phyloP scores from a whole-genome alignment of 176 grass and related monocot genomes.

The Zoysia pacifica region DNA sequence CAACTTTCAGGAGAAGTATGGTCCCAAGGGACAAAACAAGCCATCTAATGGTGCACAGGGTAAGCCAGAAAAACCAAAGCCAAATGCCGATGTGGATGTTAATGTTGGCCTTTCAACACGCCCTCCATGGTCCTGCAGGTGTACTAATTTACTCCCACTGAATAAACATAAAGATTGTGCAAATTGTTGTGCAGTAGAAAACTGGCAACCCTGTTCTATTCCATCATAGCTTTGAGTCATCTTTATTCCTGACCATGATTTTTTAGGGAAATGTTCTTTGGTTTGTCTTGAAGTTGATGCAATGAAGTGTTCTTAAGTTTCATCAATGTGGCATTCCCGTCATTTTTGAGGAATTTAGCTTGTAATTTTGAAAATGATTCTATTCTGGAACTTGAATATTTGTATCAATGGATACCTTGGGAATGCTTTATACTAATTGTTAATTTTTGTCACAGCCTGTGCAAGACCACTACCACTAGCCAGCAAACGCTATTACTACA shows the following conservation, averaged over 20 bases:
- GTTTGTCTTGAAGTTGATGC: conserved; percentile 1
- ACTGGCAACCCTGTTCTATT: not conserved
- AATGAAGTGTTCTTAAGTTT: not conserved
- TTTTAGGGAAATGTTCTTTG: not conserved
- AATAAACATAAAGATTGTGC: conserved; percentile 16
- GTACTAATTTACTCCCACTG: conserved; percentile 22
- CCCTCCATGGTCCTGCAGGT: conserved; percentile 96
- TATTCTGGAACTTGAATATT: not conserved
- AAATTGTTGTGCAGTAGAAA: not conserved
- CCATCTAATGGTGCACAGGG: conserved; percentile 40
- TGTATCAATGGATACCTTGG: not conserved
- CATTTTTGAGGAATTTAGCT: not conserved
- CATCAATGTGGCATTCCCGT: not conserved
- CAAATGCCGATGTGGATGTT: conserved; percentile 87
- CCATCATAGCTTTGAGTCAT: conserved; percentile 4
- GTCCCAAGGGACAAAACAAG: conserved; percentile 86
- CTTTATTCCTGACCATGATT: conserved; percentile 14
- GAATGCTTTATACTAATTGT: conserved; percentile 1
- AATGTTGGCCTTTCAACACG: conserved; percentile 75
- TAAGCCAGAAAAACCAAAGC: conserved; percentile 85
- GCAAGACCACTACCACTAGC: conserved; percentile 91
- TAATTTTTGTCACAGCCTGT: conserved; percentile 63
- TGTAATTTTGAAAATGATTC: not conserved
- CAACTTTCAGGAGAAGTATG: conserved; percentile 82
- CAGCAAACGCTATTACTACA: conserved; percentile 79